Percentiles rank a stretch among this genome's conserved stretches.
Conservation (phyloP, 2,329 filamentous ascomycete genomes). For the Blastomyces parvus region DNA sequence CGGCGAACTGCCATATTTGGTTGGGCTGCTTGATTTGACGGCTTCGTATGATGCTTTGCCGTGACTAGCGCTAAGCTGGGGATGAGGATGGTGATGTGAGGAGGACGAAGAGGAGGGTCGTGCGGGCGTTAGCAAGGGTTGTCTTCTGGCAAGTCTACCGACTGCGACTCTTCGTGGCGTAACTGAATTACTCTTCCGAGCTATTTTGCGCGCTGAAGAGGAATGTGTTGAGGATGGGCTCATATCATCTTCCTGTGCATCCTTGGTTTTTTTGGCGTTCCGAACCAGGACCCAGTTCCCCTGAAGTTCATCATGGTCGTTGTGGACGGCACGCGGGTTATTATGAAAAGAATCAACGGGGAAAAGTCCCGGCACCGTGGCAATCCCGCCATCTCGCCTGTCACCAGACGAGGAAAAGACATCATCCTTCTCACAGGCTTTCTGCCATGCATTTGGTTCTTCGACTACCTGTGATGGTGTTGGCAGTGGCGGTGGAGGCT, state of each 20-base stretch:
- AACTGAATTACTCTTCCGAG: constrained; percentile 10
- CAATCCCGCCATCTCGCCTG: constrained; percentile 22
- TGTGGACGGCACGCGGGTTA: constrained; percentile 6
- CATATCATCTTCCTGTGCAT: constrained; percentile 1
- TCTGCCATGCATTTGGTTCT: constrained; percentile 22
- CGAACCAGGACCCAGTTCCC: constrained; percentile 56
- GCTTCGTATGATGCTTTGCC: constrained; percentile 17
- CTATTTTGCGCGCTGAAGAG: constrained; percentile 11
- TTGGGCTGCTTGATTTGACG: constrained; percentile 18
- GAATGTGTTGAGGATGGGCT: constrained; percentile 15
- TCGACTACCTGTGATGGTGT: constrained; percentile 10
- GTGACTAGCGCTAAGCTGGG: background rate
- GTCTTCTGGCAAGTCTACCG: constrained; percentile 10
- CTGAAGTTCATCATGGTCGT: constrained; percentile 8
- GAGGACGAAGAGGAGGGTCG: constrained; percentile 10
- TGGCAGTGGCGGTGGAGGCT: constrained; percentile 13
- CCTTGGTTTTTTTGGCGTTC: constrained; percentile 17
- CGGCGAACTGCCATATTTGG: constrained; percentile 25
- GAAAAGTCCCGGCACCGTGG: constrained; percentile 47
- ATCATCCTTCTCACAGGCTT: constrained; percentile 23
- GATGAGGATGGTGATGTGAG: background rate
- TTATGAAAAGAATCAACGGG: constrained; percentile 32
- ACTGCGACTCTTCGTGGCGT: constrained; percentile 10
- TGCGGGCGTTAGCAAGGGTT: constrained; percentile 15
- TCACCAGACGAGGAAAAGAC: constrained; percentile 14